Conservation (phyloP, 805 yeast species). For the Cyberlindnera samutprakarnensis region DNA sequence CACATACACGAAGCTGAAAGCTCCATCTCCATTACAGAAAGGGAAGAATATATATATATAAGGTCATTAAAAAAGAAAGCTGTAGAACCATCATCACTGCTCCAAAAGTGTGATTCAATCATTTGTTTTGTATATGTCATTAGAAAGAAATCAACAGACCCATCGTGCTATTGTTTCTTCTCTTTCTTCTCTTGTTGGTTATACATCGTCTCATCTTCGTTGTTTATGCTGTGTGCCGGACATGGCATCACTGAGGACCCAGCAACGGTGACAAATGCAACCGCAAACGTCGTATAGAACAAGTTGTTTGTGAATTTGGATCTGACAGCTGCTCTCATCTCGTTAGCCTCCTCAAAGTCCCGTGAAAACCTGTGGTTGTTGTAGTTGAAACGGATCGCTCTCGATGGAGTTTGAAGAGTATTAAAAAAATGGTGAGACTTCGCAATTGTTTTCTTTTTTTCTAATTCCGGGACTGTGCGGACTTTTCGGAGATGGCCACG, state of each 20-base stretch:
- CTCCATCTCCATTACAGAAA: too few species aligned
- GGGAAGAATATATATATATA: too few species aligned
- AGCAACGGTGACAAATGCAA: slow-evolving; percentile 44
- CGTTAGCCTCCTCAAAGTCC: too few species aligned
- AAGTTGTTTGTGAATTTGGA: slow-evolving; percentile 43
- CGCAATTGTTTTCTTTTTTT: too few species aligned
- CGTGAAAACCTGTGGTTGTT: too few species aligned
- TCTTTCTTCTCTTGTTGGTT: slow-evolving; percentile 10
- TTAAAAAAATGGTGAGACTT: background rate
- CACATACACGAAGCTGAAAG: too few species aligned
- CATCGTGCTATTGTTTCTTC: slow-evolving; percentile 5
- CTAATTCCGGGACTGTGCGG: slow-evolving; percentile 1
- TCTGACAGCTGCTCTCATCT: slow-evolving; percentile 50
- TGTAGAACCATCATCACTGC: too few species aligned
- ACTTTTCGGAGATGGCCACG: background rate
- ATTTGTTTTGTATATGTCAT: too few species aligned
- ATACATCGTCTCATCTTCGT: slow-evolving; percentile 29
- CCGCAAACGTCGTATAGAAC: slow-evolving; percentile 53
- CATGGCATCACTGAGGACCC: slow-evolving; percentile 35
- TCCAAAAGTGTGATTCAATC: too few species aligned
- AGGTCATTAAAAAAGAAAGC: too few species aligned
- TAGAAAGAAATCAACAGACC: too few species aligned
- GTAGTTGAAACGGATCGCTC: too few species aligned
- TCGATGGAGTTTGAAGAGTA: background rate
- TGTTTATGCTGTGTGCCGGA: slow-evolving; percentile 34